Evolutionary conservation across 306 rosid species (phyloP), one percentile per base, ranked within the genome.

Genomic region (Rosa lucieae): DNA sequence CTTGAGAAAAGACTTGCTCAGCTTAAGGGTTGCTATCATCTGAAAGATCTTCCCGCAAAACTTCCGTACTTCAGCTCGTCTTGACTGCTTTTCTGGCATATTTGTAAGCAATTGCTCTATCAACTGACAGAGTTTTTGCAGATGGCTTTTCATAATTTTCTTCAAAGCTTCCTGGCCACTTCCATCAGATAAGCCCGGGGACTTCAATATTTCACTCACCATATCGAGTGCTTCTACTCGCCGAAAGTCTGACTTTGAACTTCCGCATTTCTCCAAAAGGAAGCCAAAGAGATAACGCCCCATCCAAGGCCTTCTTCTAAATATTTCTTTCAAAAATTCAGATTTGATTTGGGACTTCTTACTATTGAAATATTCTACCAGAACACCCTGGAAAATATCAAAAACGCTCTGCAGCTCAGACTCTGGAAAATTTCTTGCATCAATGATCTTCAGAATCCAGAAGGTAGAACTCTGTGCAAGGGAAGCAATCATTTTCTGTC

Each of bases 401-500:
- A 86, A 75, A 77, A 91, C 82, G 79, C 80, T 80, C 77, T 83
- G 93, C 73, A 91, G 84, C 77, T 90, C 90, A 1, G 89, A 56
- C 78, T 81, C 82, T 0, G 84, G 69, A 71, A 93, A 84, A 21
- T 88, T 90, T 86, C 89, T 86, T 23, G 93, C 87, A 80, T 96
- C 96, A 12, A 90, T 80, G 74, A 91, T 88, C 90, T 91, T 93
- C 76, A 96, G 79, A 78, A 93, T 80, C 98, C 98, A 96, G 79
- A 88, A 96, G 66, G 96, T 86, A 68, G 99, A 91, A 72, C 81
- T 89, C 86, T 91, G 91, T 69, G 92, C 92, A 79, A 96, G 89
- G 59, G 92, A 87, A 76, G 78, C 49, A 76, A 96, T 83, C 90
- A 84, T 88, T 88, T 93, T 96, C 81, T 88, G 89, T 73, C 92